phyloP scores from a whole-genome alignment of 352 stramenopile species.

The Thraustotheca clavata region DNA sequence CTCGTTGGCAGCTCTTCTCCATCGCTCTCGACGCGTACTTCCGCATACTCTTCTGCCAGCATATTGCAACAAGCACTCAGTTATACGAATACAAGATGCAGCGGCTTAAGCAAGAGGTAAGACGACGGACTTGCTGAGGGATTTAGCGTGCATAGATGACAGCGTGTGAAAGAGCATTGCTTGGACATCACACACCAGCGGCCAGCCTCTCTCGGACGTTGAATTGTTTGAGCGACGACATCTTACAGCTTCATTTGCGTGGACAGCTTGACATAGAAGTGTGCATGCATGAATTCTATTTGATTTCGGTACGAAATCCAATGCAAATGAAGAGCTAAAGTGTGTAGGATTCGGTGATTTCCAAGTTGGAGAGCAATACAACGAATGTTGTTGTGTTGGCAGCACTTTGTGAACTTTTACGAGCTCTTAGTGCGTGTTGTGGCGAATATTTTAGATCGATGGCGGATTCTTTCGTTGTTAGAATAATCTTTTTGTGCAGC shows the following conservation, averaged over 20 bases:
- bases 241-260: not conserved
- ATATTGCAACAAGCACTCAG: not conserved
- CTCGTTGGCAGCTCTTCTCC: not conserved
- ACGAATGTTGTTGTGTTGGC: not conserved
- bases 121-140: not conserved
- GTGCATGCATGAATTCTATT: constrained; percentile 9
- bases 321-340: not conserved
- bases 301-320: constrained; percentile 1
- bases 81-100: not conserved
- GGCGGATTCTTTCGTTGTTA: not conserved
- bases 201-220: not conserved
- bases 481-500: constrained; percentile 2
- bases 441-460: constrained; percentile 6
- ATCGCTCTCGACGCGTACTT: constrained; percentile 13
- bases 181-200: not conserved
- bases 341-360: constrained; percentile 15
- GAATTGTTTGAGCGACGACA: not conserved
- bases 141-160: not conserved
- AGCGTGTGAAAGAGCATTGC: not conserved
- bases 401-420: not conserved
- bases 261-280: not conserved
- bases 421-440: not conserved
- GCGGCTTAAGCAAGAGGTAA: constrained; percentile 1
- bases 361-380: not conserved
- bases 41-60: constrained; percentile 14